Conservation (phyloP, 225 moss, liverwort and hornwort species). For the Marchantia paleacea region DNA sequence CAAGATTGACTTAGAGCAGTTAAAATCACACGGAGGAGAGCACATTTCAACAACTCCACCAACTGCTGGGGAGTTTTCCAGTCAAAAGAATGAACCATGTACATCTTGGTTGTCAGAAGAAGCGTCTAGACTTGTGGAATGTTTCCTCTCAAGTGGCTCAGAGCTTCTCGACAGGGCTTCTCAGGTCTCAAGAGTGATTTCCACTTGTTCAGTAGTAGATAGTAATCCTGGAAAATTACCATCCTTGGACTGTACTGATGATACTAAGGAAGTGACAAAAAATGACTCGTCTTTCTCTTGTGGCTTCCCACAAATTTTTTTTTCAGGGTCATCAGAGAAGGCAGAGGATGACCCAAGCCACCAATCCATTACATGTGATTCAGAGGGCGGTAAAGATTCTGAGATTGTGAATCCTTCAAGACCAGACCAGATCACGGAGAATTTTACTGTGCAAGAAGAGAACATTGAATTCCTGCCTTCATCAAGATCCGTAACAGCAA, state of each 20-base stretch:
- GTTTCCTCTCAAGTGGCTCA: constrained; percentile 11
- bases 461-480: not conserved
- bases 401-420: constrained; percentile 1
- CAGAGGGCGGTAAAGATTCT: not conserved
- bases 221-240: not conserved
- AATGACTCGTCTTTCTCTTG: not conserved
- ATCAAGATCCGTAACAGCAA: not conserved
- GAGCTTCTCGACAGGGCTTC: constrained; percentile 2
- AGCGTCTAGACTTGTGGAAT: not conserved
- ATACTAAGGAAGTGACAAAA: not conserved
- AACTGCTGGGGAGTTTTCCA: not conserved
- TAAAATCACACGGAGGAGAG: not conserved
- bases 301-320: not conserved
- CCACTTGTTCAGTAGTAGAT: not conserved
- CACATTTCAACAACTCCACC: not conserved
- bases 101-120: not conserved
- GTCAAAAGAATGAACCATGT: not conserved
- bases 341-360: not conserved
- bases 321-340: not conserved
- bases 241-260: not conserved
- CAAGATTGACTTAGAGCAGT: not conserved
- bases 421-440: constrained; percentile 15
- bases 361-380: not conserved
- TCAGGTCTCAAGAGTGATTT: not conserved
- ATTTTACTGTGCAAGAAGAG: not conserved